These are phyloP conservation scores for Lactarius deliciosus DNA, from an alignment of 768 basidiomycete species.

Conservation along the genomic window DNA sequence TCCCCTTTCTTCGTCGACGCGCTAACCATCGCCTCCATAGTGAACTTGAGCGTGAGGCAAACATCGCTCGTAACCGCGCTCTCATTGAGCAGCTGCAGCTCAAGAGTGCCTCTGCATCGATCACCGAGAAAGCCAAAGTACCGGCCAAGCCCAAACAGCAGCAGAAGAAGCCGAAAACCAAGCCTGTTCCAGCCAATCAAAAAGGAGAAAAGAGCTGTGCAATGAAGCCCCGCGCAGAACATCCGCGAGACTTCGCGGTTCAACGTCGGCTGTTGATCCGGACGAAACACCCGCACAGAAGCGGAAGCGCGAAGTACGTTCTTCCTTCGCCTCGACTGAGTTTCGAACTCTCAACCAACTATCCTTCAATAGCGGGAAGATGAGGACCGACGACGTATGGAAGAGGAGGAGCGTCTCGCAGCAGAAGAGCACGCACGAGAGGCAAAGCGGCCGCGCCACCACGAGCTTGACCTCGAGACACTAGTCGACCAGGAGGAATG, in stretches of 20 bases:
- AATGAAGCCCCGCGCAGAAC: constrained; percentile 57
- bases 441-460: constrained; percentile 67
- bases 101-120: constrained; percentile 50
- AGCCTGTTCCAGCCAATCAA: constrained; percentile 64
- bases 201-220: constrained; percentile 46
- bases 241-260: constrained; percentile 58
- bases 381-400: constrained; percentile 48
- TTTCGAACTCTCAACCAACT: neutral
- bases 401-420: constrained; percentile 60
- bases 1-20: no score
- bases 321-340: neutral
- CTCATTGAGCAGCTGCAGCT: constrained; percentile 71
- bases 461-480: constrained; percentile 58
- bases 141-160: constrained; percentile 28
- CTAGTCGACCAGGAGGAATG: constrained; percentile 49
- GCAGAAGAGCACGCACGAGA: constrained; percentile 61
- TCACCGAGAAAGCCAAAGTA: constrained; percentile 44
- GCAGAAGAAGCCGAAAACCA: constrained; percentile 47
- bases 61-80: constrained; percentile 77
- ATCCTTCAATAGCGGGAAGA: constrained; percentile 45
- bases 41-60: constrained; percentile 74
- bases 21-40: constrained; percentile 33
- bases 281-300: constrained; percentile 66
- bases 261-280: constrained; percentile 45
- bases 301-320: constrained; percentile 62